These are phyloP conservation scores for Xylaria longipes DNA, from an alignment of 495 filamentous ascomycete species.

Conservation along the genomic window DNA sequence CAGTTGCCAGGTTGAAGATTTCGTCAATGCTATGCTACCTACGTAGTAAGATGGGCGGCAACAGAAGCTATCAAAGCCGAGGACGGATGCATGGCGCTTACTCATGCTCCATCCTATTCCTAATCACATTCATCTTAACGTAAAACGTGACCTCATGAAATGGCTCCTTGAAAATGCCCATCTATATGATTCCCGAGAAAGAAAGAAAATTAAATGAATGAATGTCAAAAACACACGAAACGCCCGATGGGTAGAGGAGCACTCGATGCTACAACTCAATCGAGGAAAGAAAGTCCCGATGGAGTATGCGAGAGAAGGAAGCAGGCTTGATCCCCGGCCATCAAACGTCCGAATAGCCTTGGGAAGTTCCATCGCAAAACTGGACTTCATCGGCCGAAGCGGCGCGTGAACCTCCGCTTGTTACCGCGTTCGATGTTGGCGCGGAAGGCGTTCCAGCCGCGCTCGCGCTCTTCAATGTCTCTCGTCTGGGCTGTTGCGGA, in stretches of 20 bases:
- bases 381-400: slow-evolving; percentile 39
- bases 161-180: not conserved
- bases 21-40: not conserved
- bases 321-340: not conserved
- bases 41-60: not conserved
- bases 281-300: not conserved
- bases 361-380: not conserved
- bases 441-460: slow-evolving; percentile 54
- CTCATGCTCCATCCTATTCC: slow-evolving; percentile 9
- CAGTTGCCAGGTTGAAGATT: not conserved
- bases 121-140: not conserved
- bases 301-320: slow-evolving; percentile 17
- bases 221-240: not conserved
- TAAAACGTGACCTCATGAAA: slow-evolving; percentile 20
- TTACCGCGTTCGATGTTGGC: slow-evolving; percentile 38
- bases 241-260: not conserved
- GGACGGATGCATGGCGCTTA: not conserved
- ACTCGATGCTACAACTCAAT: not conserved
- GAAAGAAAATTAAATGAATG: slow-evolving; percentile 8
- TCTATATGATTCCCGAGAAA: slow-evolving; percentile 28
- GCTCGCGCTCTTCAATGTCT: slow-evolving; percentile 55
- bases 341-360: not conserved
- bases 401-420: slow-evolving; percentile 39
- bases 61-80: not conserved
- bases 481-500: slow-evolving; percentile 48